Base-by-base conservation (phyloP, 495 filamentous ascomycete species). In the Aspergillus asperescens region DNA sequence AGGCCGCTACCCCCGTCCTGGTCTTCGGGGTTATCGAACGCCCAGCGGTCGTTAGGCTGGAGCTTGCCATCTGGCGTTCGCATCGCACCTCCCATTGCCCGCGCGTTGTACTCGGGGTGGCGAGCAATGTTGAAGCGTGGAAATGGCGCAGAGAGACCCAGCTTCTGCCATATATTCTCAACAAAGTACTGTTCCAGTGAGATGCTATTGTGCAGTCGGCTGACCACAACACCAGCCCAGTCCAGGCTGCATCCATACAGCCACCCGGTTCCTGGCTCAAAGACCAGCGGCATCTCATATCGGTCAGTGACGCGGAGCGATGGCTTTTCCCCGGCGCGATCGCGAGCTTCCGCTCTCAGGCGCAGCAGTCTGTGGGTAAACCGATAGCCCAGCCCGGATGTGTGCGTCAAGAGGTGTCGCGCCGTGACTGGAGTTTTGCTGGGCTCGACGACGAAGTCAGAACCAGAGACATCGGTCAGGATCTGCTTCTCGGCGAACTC, bases 261-360 rank as follows among this genome's bases (percentile, higher is more conserved):
- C 79, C 71, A 83, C 13, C 63, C 60, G 3, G 62, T 62, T 2
- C 79, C 79, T 1, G 78, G 79, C 25, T 80, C 70, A 55, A 71
- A 77, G 10, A 64, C 34, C 5, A 80, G 67, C 7, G 77, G 77
- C 24, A 55, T 55, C 15, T 37, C 34, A 53, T 59, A 72, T 6
- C 60, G 55, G 16, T 70, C 66, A 20, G 59, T 59, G 15, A 70
- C 57, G 0, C 31, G 41, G 41, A 62, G 56, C 1, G 56, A 39
- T 8, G 58, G 54, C n/a, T 57, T 54, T 37, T 63, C 62, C 16
- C 63, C 32, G 5, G 32, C 32, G 16, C 32, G 58, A 19, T 61
- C 56, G 13, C 71, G 69, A 66, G 72, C 77, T 16, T 61, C 56
- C 4, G 32, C 42, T 15, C 51, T 9, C 9, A 31, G n/a, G 0